Percentiles rank a stretch among this genome's conserved stretches.
These are phyloP conservation scores for Sugiyamaella pinicola DNA, from an alignment of 1,139 yeast genomes.

Conservation along the genomic window DNA sequence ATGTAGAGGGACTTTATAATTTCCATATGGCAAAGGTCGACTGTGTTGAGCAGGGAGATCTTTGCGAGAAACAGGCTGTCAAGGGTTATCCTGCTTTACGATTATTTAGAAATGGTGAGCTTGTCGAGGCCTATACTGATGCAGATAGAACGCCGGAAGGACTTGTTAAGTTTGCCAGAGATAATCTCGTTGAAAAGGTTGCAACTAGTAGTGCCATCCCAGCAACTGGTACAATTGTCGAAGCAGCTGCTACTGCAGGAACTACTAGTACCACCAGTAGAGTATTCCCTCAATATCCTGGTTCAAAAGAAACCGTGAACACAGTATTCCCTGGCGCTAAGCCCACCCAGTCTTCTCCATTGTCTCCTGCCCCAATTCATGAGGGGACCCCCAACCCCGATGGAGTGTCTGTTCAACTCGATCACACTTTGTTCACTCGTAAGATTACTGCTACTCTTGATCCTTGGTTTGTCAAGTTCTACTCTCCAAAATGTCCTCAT, in stretches of 20 bases:
- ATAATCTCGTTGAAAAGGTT: constrained; percentile 10
- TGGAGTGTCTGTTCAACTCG: constrained; percentile 33
- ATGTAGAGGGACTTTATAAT: constrained; percentile 28
- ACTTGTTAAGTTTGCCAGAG: constrained; percentile 22
- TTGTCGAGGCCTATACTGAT: constrained; percentile 33
- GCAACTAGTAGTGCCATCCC: neutral
- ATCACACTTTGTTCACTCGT: constrained; percentile 30
- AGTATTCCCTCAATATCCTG: constrained; percentile 26
- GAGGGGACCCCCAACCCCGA: constrained; percentile 30
- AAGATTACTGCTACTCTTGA: constrained; percentile 29
- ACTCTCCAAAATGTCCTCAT: constrained; percentile 45
- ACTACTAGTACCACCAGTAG: neutral
- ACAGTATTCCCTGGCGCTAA: constrained; percentile 25
- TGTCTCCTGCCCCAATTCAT: constrained; percentile 20
- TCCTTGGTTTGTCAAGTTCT: constrained; percentile 48
- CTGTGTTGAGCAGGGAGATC: constrained; percentile 46
- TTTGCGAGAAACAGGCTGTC: constrained; percentile 41
- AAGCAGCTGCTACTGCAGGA: neutral
- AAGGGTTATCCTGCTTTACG: constrained; percentile 42
- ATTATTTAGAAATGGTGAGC: constrained; percentile 41
- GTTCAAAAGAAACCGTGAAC: constrained; percentile 25
- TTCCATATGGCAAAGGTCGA: constrained; percentile 45
- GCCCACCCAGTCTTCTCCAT: constrained; percentile 17
- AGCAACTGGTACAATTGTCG: neutral
- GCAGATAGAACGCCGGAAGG: constrained; percentile 24